Evolutionary conservation across 2,329 filamentous ascomycete species (phyloP), one percentile per base, ranked within the genome.

Genomic region (Hortaea sp.): DNA sequence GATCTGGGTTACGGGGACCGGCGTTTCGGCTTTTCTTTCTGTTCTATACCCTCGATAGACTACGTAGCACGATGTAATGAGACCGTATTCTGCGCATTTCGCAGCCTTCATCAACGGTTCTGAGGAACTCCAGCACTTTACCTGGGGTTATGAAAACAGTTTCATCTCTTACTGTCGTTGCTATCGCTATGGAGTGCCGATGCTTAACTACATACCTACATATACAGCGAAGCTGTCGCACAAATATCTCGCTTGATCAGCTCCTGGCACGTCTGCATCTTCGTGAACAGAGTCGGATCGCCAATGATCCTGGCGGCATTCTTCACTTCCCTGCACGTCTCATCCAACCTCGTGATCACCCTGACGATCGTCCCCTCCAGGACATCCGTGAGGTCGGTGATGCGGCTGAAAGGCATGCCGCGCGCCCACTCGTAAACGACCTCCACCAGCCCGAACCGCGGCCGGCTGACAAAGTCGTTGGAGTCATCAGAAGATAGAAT

Each of bases 381-480:
- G 47, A 98, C 89, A 64, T 97, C 90, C 6, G 92, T 98, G 62
- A 98, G 70, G 55, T 90, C 85, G 0, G 90, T 97, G 56, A 98
- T 98, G 54, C 92, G 90, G 68, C 94, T 94, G 75, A 98, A 98
- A 44, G 86, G 90, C 88, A 97, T 97, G 28, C 92, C 92, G 42
- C 88, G 76, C 7, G 92, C 92, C 92, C 92, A 98, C 66, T 98
- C 92, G 64, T 97, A 95, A 31, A 98, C 94, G 0, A 98, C 92
- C 66, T 98, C 92, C 63, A 95, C 88, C 46, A 98, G 77, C 1
- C 90, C 92, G 63, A 98, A 98, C 7, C 90, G 78, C 1, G 89
- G 88, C 45, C 83, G 77, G 49, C 81, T 88, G 32, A 86, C 84
- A 61, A 95, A 95, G 66, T 97, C 90, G 59, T 94, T 95, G 48